Evolutionary conservation across 495 filamentous ascomycete species (phyloP).

Genomic region (Xeromyces bisporus): DNA sequence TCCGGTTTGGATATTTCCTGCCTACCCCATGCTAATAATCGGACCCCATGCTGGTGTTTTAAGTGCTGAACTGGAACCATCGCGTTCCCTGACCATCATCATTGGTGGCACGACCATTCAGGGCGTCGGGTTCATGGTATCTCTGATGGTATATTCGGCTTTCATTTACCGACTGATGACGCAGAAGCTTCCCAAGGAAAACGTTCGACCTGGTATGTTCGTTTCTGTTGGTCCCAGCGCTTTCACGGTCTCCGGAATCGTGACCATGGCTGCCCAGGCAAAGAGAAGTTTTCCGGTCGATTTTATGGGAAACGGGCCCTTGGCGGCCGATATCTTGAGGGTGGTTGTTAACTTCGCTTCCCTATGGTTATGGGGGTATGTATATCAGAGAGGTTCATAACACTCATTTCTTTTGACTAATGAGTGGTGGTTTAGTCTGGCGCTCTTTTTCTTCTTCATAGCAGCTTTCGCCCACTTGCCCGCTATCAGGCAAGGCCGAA

Average conservation of each 20-base stretch:
- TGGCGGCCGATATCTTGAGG: conserved; percentile 37
- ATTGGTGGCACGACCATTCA: conserved; percentile 57
- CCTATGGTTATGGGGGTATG: conserved; percentile 67
- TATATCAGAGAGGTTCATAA: background rate
- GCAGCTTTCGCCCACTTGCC: conserved; percentile 59
- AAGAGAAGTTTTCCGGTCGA: conserved; percentile 28
- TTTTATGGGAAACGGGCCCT: conserved; percentile 41
- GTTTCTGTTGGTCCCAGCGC: conserved; percentile 65
- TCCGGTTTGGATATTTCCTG: conserved; percentile 82
- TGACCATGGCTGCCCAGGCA: conserved; percentile 37
- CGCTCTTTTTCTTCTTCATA: conserved; percentile 76
- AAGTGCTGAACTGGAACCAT: conserved; percentile 30
- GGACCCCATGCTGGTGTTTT: conserved; percentile 60
- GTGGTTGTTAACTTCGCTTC: conserved; percentile 42
- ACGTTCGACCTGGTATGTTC: conserved; percentile 66
- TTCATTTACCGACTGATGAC: conserved; percentile 86
- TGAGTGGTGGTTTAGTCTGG: conserved; percentile 30
- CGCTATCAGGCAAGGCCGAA: conserved; percentile 42
- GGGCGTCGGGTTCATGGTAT: conserved; percentile 72
- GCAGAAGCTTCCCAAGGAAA: conserved; percentile 67
- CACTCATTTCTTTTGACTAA: background rate
- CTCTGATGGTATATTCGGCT: conserved; percentile 70
- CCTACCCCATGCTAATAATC: conserved; percentile 67
- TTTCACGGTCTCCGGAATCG: conserved; percentile 59
- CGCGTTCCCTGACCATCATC: conserved; percentile 41